Base-by-base conservation (phyloP, 1,284 basidiomycete genomes). In the Sporisorium exsertum region DNA sequence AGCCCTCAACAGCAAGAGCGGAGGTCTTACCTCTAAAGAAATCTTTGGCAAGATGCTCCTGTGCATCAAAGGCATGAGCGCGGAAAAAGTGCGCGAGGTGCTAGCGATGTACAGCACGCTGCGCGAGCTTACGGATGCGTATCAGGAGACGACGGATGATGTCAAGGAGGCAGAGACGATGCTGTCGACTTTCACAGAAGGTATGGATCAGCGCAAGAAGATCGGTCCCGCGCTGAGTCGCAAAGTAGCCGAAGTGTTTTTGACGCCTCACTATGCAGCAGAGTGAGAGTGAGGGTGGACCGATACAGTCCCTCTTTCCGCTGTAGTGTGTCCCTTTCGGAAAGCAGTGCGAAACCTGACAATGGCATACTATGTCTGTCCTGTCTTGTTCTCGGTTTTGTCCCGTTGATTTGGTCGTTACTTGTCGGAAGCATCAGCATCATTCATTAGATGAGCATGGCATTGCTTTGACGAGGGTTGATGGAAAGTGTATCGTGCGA, bases 1-100 rank as follows among this genome's bases (percentile, higher is more conserved):
- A 64, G 81, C 82, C 22, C 84, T 90, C 50, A 89, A 89, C 79
- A 84, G 86, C 57, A 88, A 89, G 43, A 86, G 87, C 12, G 86
- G 85, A 0, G 86, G 85, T 10, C 68, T 86, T 40, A 89, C 88
- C 0, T 69, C 88, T 5, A 77, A 82, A n/a, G 86, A 88, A 35
- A 84, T 86, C 35, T 89, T 87, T 76, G 88, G 86, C 6, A 86
- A 87, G 49, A 89, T 89, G 89, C 81, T 89, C 37, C 78, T 88
- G 32, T 87, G 87, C 60, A 83, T 89, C 66, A 86, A 86, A 43
- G 89, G 89, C 4, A 86, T 90, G 85, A 87, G 86, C 45, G 85
- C 87, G 0, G 89, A 90, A 75, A 87, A 88, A 66, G 88, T 87
- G 13, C 81, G 85, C 10, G 87, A 87, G 13, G 80, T 89, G 24